Percentiles rank a stretch among this genome's conserved stretches.
Evolutionary conservation across 805 yeast genomes (phyloP).

Genomic region (Tetrapisispora pingtungensis): DNA sequence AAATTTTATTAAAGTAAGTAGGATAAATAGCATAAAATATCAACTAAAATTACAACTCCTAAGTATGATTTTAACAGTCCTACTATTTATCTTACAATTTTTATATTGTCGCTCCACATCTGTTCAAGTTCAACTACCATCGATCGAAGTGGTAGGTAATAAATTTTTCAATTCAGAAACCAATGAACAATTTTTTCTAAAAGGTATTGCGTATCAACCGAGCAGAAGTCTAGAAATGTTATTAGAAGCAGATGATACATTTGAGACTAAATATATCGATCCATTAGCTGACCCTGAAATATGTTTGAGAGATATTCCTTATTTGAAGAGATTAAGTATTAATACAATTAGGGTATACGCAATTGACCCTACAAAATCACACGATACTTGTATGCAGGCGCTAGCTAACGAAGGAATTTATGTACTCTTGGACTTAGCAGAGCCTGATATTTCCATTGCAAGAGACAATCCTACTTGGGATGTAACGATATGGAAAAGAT

Average conservation of each 20-base stretch:
- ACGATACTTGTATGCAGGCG: conserved; percentile 66
- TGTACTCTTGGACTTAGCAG: conserved; percentile 80
- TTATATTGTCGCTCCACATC: neutral
- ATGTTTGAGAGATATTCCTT: conserved; percentile 80
- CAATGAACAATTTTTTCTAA: conserved; percentile 76
- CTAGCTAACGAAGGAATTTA: conserved; percentile 82
- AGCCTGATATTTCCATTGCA: conserved; percentile 69
- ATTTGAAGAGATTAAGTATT: conserved; percentile 53
- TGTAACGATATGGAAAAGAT: conserved; percentile 58
- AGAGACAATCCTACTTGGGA: conserved; percentile 77
- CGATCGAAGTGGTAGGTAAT: conserved; percentile 57
- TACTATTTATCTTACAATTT: too few relatives aligned
- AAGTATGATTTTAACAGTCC: neutral
- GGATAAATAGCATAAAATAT: too few relatives aligned
- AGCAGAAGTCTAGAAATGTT: conserved; percentile 35
- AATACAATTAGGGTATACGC: conserved; percentile 84
- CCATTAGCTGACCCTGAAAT: conserved; percentile 63
- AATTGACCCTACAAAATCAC: conserved; percentile 60
- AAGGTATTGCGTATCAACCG: conserved; percentile 83
- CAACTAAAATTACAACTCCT: too few relatives aligned
- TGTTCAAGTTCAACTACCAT: conserved; percentile 5
- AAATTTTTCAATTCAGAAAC: conserved; percentile 64
- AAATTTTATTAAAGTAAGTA: too few relatives aligned
- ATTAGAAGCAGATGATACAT: conserved; percentile 8
- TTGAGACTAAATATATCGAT: conserved; percentile 40